A percentile compares a stretch with the other conserved stretches of the same genome.
Conservation (phyloP, 805 yeast genomes). For the Candida boidinii region DNA sequence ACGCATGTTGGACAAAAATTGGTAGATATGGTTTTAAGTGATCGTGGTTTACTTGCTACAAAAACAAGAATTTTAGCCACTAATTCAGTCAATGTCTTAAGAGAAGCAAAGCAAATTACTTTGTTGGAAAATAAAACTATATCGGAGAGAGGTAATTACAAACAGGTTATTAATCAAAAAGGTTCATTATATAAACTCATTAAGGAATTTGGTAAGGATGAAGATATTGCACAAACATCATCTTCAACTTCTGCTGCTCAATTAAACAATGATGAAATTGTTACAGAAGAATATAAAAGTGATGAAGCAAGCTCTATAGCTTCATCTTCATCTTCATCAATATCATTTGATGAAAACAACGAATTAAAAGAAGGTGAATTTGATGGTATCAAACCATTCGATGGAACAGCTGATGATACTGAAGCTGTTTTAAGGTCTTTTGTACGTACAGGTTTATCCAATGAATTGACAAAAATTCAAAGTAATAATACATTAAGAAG, state of each 20-base stretch:
- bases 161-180: constrained; percentile 21
- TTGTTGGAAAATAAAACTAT: constrained; percentile 48
- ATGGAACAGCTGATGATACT: constrained; percentile 8
- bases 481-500: constrained; percentile 35
- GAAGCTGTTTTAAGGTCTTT: constrained; percentile 10
- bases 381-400: constrained; percentile 7
- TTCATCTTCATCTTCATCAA: neutral
- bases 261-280: constrained; percentile 1
- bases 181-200: constrained; percentile 26
- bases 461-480: too few species aligned
- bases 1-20: constrained; percentile 92
- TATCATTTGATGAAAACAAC: constrained; percentile 2
- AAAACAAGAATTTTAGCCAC: constrained; percentile 53
- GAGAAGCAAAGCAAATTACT: constrained; percentile 51
- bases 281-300: neutral
- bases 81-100: constrained; percentile 45
- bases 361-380: constrained; percentile 5
- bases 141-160: constrained; percentile 46
- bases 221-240: neutral
- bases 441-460: neutral
- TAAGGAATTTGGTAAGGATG: constrained; percentile 27
- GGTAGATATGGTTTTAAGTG: constrained; percentile 46
- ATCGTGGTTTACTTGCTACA: constrained; percentile 36
- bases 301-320: neutral
- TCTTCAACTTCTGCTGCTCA: neutral